These are phyloP conservation scores for Chlorella sp. DNA, from an alignment of 139 green algal species.

Conservation along the genomic window DNA sequence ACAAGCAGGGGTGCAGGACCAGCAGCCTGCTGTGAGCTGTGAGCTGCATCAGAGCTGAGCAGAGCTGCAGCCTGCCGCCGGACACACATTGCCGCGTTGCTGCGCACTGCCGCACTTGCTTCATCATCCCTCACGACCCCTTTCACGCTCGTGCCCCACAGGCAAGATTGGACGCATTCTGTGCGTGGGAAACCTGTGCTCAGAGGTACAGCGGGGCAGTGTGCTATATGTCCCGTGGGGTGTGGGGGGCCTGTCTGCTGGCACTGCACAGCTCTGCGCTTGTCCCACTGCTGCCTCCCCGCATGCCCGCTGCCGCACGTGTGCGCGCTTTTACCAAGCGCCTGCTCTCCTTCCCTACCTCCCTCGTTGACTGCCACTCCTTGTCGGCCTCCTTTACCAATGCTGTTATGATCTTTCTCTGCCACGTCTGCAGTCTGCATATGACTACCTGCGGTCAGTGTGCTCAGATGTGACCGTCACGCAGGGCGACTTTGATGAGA, in stretches of 20 bases:
- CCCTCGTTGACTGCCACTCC: background rate
- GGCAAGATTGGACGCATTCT: constrained; percentile 95
- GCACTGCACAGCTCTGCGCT: background rate
- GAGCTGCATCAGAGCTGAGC: too few species aligned
- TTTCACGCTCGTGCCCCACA: too few species aligned
- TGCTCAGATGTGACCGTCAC: constrained; percentile 79
- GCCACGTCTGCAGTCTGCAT: constrained; percentile 62
- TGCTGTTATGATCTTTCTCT: background rate
- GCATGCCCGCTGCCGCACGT: background rate
- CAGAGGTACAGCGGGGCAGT: constrained; percentile 56
- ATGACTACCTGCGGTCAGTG: constrained; percentile 89
- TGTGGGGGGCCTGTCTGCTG: background rate
- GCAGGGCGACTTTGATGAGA: constrained; percentile 94
- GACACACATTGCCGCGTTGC: too few species aligned
- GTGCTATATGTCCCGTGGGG: background rate
- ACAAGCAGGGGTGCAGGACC: too few species aligned
- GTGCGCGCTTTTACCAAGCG: background rate
- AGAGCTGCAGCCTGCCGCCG: too few species aligned
- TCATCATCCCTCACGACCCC: too few species aligned
- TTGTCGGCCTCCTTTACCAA: background rate
- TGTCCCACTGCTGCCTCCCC: background rate
- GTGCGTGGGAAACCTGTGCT: constrained; percentile 91
- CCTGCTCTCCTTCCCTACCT: background rate
- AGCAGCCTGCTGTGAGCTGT: too few species aligned
- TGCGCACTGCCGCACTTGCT: too few species aligned